Percentiles rank a stretch among this genome's conserved stretches.
Evolutionary conservation across 2,329 filamentous ascomycete genomes (phyloP).

Genomic region (Fusarium verticillioides): DNA sequence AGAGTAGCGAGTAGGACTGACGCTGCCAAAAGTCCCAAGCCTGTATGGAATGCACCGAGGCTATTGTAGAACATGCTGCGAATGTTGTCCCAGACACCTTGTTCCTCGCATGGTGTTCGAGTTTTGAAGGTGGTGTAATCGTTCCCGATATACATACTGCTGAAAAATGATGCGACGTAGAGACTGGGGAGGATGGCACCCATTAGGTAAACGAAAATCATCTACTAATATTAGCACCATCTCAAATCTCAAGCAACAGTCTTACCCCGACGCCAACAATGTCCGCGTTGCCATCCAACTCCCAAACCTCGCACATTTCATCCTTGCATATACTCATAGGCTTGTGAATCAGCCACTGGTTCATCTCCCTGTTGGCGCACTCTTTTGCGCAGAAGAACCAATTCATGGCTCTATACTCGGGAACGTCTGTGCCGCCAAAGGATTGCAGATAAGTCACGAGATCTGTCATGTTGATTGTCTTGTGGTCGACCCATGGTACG

Average conservation of each 20-base stretch:
- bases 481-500: neutral
- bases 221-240: neutral
- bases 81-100: fast-evolving
- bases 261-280: neutral
- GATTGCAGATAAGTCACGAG: neutral
- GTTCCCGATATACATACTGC: neutral
- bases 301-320: neutral
- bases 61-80: neutral
- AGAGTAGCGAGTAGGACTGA: neutral
- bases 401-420: neutral
- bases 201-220: neutral
- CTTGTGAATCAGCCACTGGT: neutral
- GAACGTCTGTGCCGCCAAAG: neutral
- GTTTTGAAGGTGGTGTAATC: neutral
- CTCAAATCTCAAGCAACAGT: fast-evolving
- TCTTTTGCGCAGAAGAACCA: neutral
- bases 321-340: neutral
- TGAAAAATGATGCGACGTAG: fast-evolving
- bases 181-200: neutral
- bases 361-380: neutral
- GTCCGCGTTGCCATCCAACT: neutral
- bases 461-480: neutral
- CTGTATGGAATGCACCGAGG: neutral
- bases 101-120: no score
- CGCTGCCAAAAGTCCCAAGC: fast-evolving